Evolutionary conservation across 495 filamentous ascomycete genomes (phyloP), one percentile per base, ranked within the genome.

Genomic region (Pyrenula aspistea): DNA sequence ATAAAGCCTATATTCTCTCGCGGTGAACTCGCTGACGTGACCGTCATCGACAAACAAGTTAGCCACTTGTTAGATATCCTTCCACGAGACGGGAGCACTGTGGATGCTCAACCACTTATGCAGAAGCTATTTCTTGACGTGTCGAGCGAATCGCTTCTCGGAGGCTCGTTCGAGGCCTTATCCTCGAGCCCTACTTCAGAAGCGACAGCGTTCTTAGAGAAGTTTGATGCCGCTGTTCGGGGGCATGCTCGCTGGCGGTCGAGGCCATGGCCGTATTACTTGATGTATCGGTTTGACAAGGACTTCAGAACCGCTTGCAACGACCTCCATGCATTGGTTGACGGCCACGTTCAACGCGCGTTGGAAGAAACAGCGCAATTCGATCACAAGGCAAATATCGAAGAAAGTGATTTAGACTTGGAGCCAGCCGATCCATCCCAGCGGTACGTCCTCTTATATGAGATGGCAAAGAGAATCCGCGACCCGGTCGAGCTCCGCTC

Each of bases 371-470:
- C n/a, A n/a, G n/a, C n/a, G n/a, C n/a, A n/a, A n/a, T n/a, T n/a
- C n/a, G n/a, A n/a, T n/a, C n/a, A n/a, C n/a, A n/a, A n/a, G n/a
- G n/a, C n/a, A n/a, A n/a, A n/a, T n/a, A n/a, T n/a, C n/a, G n/a
- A n/a, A n/a, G n/a, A n/a, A n/a, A n/a, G n/a, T n/a, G n/a, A n/a
- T n/a, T n/a, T n/a, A n/a, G n/a, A n/a, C n/a, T n/a, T n/a, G n/a
- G n/a, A n/a, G n/a, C n/a, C n/a, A n/a, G n/a, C n/a, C n/a, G n/a
- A n/a, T n/a, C n/a, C n/a, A n/a, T n/a, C n/a, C 25, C 25, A 24
- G 15, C 80, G 76, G 47, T 90, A 91, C 65, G 89, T 85, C 53
- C 93, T 95, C 71, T 77, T 94, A 31, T 83, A 94, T 63, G 87
- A 83, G 2, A 78, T 95, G 0, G 86, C 87, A 20, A 73, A 76